Conservation (phyloP, 1,284 basidiomycete species). For the Sphagnurus paluster region DNA sequence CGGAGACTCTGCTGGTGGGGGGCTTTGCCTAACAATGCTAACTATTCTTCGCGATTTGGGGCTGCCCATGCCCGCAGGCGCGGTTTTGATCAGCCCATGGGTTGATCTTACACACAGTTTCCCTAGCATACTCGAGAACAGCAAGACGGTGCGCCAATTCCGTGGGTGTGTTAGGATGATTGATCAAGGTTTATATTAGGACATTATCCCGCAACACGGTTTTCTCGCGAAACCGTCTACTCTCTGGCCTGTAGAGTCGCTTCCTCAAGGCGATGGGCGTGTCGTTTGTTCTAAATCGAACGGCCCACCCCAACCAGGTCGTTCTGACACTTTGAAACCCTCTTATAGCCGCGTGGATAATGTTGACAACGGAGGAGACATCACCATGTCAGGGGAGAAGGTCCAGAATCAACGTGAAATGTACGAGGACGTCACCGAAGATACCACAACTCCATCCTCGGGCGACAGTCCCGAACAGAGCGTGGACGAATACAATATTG, state of each 20-base stretch:
- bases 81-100: constrained; percentile 79
- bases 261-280: constrained; percentile 37
- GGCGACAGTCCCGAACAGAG: not conserved
- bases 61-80: constrained; percentile 74
- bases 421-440: constrained; percentile 26
- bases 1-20: constrained; percentile 86
- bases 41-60: constrained; percentile 79
- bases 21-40: constrained; percentile 65
- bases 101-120: constrained; percentile 87
- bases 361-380: constrained; percentile 23
- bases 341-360: constrained; percentile 26
- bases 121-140: constrained; percentile 77
- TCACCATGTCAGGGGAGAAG: constrained; percentile 9
- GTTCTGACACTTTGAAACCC: constrained; percentile 49
- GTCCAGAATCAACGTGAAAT: constrained; percentile 40
- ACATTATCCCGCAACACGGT: constrained; percentile 63
- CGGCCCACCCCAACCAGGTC: constrained; percentile 50
- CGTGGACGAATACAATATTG: constrained; percentile 30
- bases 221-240: constrained; percentile 61
- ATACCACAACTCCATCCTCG: not conserved
- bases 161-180: constrained; percentile 17
- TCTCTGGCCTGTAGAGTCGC: constrained; percentile 52
- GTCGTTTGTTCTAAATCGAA: constrained; percentile 38
- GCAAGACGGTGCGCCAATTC: constrained; percentile 50
- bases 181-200: constrained; percentile 33